These are phyloP conservation scores for Kitagawia praeruptora DNA, from an alignment of 129 eudicot genomes.

Conservation along the genomic window DNA sequence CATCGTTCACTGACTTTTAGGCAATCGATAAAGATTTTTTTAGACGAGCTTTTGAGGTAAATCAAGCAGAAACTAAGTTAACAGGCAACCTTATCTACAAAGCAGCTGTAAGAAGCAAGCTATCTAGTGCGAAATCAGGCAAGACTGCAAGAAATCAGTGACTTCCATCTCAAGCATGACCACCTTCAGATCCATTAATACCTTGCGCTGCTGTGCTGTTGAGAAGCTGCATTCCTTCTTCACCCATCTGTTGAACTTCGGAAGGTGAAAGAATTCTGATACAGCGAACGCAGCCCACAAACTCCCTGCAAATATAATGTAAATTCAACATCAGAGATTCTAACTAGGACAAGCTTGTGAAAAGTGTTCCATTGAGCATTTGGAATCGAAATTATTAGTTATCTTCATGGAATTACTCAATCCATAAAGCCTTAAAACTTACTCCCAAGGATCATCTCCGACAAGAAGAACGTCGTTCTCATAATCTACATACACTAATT, in stretches of 20 bases:
- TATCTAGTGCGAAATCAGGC: background rate
- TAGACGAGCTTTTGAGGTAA: background rate
- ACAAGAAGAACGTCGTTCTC: slow-evolving; percentile 95
- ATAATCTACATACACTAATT: slow-evolving; percentile 88
- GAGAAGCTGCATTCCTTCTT: slow-evolving; percentile 95
- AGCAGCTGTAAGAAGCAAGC: background rate
- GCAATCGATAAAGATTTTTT: background rate
- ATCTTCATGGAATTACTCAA: background rate
- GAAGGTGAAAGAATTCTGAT: slow-evolving; percentile 83
- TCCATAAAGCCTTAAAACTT: slow-evolving; percentile 23
- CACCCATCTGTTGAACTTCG: slow-evolving; percentile 97
- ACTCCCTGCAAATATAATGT: slow-evolving; percentile 53
- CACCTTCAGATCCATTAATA: slow-evolving; percentile 18
- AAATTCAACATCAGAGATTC: background rate
- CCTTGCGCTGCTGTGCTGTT: slow-evolving; percentile 47
- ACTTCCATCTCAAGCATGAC: slow-evolving; percentile 29
- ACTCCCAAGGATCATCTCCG: slow-evolving; percentile 99
- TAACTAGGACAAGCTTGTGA: background rate
- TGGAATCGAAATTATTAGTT: background rate
- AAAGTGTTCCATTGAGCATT: too few relatives aligned
- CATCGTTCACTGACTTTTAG: background rate
- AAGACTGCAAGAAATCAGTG: slow-evolving; percentile 1
- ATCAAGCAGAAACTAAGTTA: background rate
- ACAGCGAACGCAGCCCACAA: slow-evolving; percentile 83
- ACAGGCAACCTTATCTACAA: slow-evolving; percentile 4